These are phyloP conservation scores for Stentor coeruleus DNA, from an alignment of 73 alveolate species.

Conservation along the genomic window DNA sequence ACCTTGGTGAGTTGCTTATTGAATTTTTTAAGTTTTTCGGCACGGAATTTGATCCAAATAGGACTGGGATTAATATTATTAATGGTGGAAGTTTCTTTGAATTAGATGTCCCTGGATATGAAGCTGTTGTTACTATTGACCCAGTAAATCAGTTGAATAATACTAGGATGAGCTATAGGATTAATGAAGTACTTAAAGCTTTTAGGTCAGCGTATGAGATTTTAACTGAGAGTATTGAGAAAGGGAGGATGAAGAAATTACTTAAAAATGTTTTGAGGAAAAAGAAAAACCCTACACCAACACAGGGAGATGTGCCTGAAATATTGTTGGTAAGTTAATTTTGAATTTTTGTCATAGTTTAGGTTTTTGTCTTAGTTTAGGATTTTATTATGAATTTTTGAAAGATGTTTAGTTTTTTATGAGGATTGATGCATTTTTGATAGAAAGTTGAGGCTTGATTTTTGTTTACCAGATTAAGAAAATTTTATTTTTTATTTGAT, in stretches of 20 bases:
- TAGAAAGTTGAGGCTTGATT: no score
- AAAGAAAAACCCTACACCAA: no score
- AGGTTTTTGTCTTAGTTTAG: no score
- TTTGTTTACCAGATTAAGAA: no score
- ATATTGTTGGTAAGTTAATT: no score
- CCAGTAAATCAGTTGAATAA: neutral
- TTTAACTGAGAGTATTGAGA: neutral
- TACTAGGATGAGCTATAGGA: neutral
- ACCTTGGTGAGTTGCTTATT: neutral
- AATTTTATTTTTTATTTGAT: no score
- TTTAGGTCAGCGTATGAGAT: constrained; percentile 2
- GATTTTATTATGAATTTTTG: no score
- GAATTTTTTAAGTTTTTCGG: constrained; percentile 4
- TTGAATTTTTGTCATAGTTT: no score
- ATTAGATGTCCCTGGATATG: neutral
- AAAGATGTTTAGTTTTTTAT: no score
- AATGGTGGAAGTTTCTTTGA: constrained; percentile 4
- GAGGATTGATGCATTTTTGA: no score
- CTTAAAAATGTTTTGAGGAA: neutral
- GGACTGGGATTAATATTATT: neutral
- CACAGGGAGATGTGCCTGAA: no score
- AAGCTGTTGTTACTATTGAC: constrained; percentile 17
- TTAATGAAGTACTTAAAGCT: constrained; percentile 3
- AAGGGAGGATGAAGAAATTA: neutral
- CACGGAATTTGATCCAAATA: constrained; percentile 6